Evolutionary conservation across 768 basidiomycete genomes (phyloP), one percentile per base, ranked within the genome.

Genomic region (Pleurotus eryngii): DNA sequence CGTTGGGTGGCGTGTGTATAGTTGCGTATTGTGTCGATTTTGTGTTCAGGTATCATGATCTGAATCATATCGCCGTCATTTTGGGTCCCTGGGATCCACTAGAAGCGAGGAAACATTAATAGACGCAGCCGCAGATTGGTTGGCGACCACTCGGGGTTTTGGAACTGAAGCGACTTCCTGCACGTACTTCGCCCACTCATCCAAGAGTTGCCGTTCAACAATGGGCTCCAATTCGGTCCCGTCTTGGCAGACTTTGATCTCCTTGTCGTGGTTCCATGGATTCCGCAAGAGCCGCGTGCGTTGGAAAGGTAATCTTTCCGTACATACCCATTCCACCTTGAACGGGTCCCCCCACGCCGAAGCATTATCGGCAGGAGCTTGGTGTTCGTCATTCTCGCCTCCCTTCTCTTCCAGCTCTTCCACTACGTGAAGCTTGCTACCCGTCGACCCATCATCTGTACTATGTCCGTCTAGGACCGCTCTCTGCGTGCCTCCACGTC

Each of bases 201-300:
- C 83, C 56, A 95, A 55, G 39, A 95, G 69, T 60, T 70, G 75
- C 62, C 83, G 78, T 22, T 90, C 91, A 12, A 91, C 81, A 1
- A 65, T 65, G 2, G 95, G 93, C 67, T 98, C 95, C 17, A 98
- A 68, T 67, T 98, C 95, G 1, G 95, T 97, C 15, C 95, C 95
- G 67, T 95, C 92, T 48, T 91, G 77, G 11, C 90, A 93, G 6
- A 91, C 84, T 74, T 91, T 89, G 46, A 91, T 79, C 65, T 90
- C 86, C 49, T 83, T 75, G 58, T 89, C 90, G 61, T 92, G 84
- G 63, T 98, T 98, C 94, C 95, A 98, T 2, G 89, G 87, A 67
- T 98, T 98, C 42, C 91, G 84, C 51, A 97, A 70, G 66, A 93
- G 89, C 24, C 86, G 81, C 35, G 89, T 89, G 46, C 82, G 82